Conservation (phyloP, 2,329 filamentous ascomycete genomes). For the Lasiodiplodia citricola region DNA sequence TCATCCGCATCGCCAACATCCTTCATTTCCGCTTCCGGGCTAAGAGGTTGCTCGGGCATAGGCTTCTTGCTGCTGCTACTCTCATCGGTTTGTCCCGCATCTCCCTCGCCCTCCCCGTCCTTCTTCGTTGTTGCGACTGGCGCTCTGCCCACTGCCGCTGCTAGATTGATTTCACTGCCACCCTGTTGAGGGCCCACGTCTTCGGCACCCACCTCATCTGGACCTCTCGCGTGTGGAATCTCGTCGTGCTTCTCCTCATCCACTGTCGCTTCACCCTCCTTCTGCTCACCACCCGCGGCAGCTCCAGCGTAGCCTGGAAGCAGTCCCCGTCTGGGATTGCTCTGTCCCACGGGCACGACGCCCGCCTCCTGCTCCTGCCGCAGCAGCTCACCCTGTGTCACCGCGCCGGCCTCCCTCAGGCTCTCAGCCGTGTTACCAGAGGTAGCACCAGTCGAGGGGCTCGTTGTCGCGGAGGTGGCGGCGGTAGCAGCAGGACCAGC, state of each 20-base stretch:
- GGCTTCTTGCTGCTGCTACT: neutral
- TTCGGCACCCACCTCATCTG: constrained; percentile 80
- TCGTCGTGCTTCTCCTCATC: constrained; percentile 52
- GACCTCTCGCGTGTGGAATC: constrained; percentile 79
- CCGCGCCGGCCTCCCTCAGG: constrained; percentile 54
- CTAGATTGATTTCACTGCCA: constrained; percentile 38
- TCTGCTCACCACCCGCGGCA: constrained; percentile 26
- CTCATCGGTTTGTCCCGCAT: constrained; percentile 26
- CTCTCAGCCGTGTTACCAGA: constrained; percentile 34
- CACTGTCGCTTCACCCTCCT: neutral
- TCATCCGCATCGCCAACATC: constrained; percentile 17
- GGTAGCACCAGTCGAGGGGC: constrained; percentile 8
- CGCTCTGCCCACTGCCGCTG: constrained; percentile 43
- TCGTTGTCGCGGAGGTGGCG: neutral
- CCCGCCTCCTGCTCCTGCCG: constrained; percentile 86
- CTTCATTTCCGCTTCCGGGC: constrained; percentile 29
- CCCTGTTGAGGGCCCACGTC: constrained; percentile 79
- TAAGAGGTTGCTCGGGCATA: constrained; percentile 24
- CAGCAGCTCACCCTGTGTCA: constrained; percentile 80
- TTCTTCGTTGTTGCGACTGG: constrained; percentile 32
- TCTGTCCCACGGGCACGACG: constrained; percentile 71
- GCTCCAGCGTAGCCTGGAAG: constrained; percentile 27
- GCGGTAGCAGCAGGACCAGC: neutral
- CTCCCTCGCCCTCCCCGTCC: constrained; percentile 29
- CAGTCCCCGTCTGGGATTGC: constrained; percentile 39